Conservation (phyloP, 345 rosid genomes). For the Ceriops tagal region DNA sequence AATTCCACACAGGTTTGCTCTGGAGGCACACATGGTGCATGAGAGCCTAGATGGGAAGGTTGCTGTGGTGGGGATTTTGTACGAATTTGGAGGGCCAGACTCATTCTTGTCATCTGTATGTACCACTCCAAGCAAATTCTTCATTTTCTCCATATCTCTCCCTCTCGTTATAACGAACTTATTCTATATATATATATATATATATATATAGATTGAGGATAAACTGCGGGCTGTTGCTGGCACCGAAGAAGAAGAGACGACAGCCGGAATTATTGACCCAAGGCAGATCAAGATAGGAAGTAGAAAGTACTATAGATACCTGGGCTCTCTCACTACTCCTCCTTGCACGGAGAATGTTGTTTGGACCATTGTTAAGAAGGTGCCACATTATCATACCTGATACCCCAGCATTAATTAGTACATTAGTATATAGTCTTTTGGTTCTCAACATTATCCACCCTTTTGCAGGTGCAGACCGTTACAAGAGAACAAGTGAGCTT, state of each 20-base stretch:
- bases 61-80: slow-evolving; percentile 70
- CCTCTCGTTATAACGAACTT: not conserved
- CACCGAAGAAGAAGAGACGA: slow-evolving; percentile 19
- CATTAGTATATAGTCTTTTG: no score
- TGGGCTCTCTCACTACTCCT: slow-evolving; percentile 85
- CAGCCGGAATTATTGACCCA: slow-evolving; percentile 54
- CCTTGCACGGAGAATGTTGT: slow-evolving; percentile 73
- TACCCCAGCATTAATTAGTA: not conserved
- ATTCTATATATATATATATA: not conserved
- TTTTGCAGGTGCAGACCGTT: slow-evolving; percentile 55
- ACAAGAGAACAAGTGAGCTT: slow-evolving; percentile 48
- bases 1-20: slow-evolving; percentile 39
- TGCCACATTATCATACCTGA: not conserved
- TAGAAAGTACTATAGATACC: slow-evolving; percentile 66
- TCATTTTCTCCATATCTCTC: not conserved
- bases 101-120: slow-evolving; percentile 56
- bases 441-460: no score
- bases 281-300: slow-evolving; percentile 45
- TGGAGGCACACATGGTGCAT: slow-evolving; percentile 82
- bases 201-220: slow-evolving; percentile 36
- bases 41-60: slow-evolving; percentile 46
- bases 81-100: slow-evolving; percentile 64
- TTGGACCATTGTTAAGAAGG: slow-evolving; percentile 76
- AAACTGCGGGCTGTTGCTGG: slow-evolving; percentile 37
- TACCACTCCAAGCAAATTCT: no score